Base-by-base conservation (phyloP, 495 filamentous ascomycete species). In the Penicillium antarcticum region DNA sequence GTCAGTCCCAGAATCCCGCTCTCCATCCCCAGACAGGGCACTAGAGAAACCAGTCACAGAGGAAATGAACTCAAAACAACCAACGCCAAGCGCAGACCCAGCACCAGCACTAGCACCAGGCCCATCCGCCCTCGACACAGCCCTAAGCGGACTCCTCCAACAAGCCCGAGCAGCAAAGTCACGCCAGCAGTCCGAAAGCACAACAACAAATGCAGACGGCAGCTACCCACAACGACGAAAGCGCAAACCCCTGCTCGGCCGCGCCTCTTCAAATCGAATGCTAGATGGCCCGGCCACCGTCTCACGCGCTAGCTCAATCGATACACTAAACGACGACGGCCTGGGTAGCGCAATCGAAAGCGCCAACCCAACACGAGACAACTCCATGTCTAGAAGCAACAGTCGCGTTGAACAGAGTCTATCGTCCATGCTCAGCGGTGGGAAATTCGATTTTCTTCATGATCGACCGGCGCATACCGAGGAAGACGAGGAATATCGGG, bases 311-410 rank as follows among this genome's bases (percentile, higher is more conserved):
- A 80, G 77, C 63, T 79, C 76, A 29, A 73, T 80, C 48, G 78
- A 80, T 45, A 79, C 77, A 9, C 60, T 80, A n/a, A 79, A 81
- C 52, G 78, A 77, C 26, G 78, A 81, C 42, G 78, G 78, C 13
- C 60, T 73, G 26, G 78, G 77, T 19, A 74, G 68, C 38, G 68
- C 71, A 12, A 44, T 78, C 9, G 75, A 77, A 39, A 70, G 67
- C 24, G 56, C 58, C 18, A 53, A 67, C 16, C 53, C 40, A 16
- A 64, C 63, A 1, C 60, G 72, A 36, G 63, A 60, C n/a, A 65
- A 65, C 8, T 64, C 66, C 13, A 35, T 57, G 12, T 58, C 65
- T 7, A 57, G 57, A 18, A 55, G 51, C 2, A 60, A 57, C 39
- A 66, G 62, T 29, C 59, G 55, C 34, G 56, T 51, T 13, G 63